Evolutionary conservation across 2,329 filamentous ascomycete species (phyloP), one percentile per base, ranked within the genome.

Genomic region (Cryphonectria carpinicola): DNA sequence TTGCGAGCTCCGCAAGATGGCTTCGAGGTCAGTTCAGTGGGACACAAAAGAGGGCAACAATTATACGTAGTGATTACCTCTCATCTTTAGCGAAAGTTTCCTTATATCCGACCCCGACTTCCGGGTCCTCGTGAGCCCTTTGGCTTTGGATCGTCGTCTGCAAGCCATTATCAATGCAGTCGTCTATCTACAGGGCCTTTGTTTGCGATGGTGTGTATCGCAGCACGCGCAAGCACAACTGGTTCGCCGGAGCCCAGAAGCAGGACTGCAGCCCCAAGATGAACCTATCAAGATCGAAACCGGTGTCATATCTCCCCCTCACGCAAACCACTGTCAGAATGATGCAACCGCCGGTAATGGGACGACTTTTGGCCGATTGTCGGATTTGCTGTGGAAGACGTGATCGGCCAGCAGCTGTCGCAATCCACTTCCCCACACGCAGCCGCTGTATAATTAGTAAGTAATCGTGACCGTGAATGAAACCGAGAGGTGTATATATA

Each of bases 381-480:
- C 71, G 71, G 71, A 72, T 72, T 70, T 70, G 63, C 41, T 61
- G 66, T 67, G 74, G 72, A 76, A 76, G 74, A 74, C 74, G 75
- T 76, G 73, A 76, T 76, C 73, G 39, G 67, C 68, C 65, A 70
- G 75, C 73, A 76, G 71, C 71, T 76, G 73, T 72, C 75, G 75
- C 73, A 70, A 76, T 76, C 69, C 39, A 41, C 69, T 72, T 72
- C 69, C 69, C 71, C 69, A 71, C 71, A 68, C 35, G 63, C 43
- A 54, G 37, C 39, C 46, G 56, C 28, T 37, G 61, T 41, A 58
- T 37, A 65, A 66, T 64, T 56, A 56, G 61, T 49, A 49, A 49
- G 46, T 49, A 10, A 49, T 10, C 22, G 22, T 49, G 46, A 7
- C 14, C 25, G 32, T 35, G 11, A 14, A 14, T 28, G 25, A 28